These are phyloP conservation scores for Corymbia citriodora DNA, from an alignment of 441 rosid species.

Conservation along the genomic window DNA sequence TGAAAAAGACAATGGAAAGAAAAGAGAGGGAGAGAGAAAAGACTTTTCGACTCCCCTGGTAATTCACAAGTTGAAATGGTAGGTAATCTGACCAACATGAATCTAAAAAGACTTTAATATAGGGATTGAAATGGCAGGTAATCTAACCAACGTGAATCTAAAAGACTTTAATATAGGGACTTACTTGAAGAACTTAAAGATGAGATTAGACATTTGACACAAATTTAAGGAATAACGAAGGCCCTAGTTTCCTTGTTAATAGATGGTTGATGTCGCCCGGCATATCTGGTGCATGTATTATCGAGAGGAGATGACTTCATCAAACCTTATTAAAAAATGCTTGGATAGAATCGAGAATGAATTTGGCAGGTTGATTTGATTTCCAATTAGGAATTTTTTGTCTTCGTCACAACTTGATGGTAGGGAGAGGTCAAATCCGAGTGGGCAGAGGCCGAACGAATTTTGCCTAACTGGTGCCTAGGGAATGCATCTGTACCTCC, in stretches of 20 bases:
- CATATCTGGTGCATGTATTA: background rate
- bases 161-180: background rate
- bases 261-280: background rate
- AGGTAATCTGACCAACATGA: too few species aligned
- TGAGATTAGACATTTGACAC: background rate
- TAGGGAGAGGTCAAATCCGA: background rate
- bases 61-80: too few species aligned
- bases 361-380: background rate
- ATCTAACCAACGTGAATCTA: background rate
- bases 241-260: background rate
- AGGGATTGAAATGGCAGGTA: too few species aligned
- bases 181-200: background rate
- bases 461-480: background rate
- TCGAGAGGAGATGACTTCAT: background rate
- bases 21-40: too few species aligned
- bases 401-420: background rate
- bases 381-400: background rate
- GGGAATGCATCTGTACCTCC: background rate
- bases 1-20: too few species aligned
- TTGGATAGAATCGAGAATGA: background rate
- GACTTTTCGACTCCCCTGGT: too few species aligned
- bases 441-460: background rate
- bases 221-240: background rate
- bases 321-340: background rate
- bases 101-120: too few species aligned